Base-by-base conservation (phyloP, 2,329 filamentous ascomycete species). In the Emmonsia crescens region DNA sequence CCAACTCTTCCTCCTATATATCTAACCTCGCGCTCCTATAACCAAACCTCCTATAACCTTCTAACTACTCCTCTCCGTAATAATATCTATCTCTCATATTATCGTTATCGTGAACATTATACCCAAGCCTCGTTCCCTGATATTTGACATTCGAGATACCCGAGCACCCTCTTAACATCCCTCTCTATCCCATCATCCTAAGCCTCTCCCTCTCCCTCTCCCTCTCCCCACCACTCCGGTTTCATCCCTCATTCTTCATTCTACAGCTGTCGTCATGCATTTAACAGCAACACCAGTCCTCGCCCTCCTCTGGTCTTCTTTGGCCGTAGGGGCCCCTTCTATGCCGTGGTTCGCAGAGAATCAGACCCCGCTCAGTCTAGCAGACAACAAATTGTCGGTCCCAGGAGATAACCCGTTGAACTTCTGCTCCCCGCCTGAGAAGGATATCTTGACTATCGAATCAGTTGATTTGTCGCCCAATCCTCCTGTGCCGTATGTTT, bases 391-490 rank as follows among this genome's bases (percentile, higher is more conserved):
- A 54, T 79, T 83, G 74, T 82, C 86, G 66, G 88, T 96, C 19
- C 87, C 89, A 0, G 92, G 94, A 73, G 80, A 93, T 58, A 96
- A 93, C 72, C 93, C 94, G 36, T 82, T 99, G 63, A 79, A 85
- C 71, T 89, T 89, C 77, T 99, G 94, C 66, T 77, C 79, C 62
- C 82, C 89, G 64, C 89, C 89, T 62, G 75, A 76, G 57, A 74
- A 84, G 59, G 85, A 96, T 73, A 82, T 92, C 62, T 79, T 96
- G 67, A 77, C 79, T 51, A 91, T 99, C 70, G 80, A 91, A 66
- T 83, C 83, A 55, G 91, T 97, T 61, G 86, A 96, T 70, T 77
- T 99, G 62, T 72, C 76, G 42, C 94, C 94, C 16, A 97, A 96
- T 76, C 94, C 93, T 63, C 94, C 94, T 42, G 73, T 84, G 72